Evolutionary conservation across 1,139 yeast species (phyloP).

Genomic region (Pichia sp.): DNA sequence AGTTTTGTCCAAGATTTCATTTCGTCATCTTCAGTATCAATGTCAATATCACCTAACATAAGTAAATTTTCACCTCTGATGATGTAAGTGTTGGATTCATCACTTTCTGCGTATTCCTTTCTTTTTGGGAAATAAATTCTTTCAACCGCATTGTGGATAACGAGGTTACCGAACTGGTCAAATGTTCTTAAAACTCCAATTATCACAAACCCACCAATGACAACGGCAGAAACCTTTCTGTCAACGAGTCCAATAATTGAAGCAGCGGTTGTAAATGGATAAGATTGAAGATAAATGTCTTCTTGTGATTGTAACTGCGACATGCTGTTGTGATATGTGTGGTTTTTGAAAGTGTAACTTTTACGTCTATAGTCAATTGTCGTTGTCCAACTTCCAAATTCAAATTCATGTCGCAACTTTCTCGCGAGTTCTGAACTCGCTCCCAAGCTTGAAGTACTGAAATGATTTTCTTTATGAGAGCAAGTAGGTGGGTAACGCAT

Average conservation of each 20-base stretch:
- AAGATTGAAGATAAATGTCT: conserved; percentile 52
- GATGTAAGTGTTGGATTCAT: conserved; percentile 52
- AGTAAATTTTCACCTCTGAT: conserved; percentile 97
- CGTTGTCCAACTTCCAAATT: too few relatives aligned
- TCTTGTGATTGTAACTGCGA: conserved; percentile 12
- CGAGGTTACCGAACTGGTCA: conserved; percentile 92
- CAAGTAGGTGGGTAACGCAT: too few relatives aligned
- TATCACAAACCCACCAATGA: conserved; percentile 84
- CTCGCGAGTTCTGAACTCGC: too few relatives aligned
- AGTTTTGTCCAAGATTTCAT: conserved; percentile 14
- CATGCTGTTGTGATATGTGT: too few relatives aligned
- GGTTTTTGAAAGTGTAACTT: too few relatives aligned
- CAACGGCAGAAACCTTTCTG: conserved; percentile 72
- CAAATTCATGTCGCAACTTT: too few relatives aligned
- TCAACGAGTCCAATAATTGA: conserved; percentile 93
- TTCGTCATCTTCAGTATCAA: conserved; percentile 78
- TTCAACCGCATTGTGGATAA: conserved; percentile 84
- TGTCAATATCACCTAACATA: conserved; percentile 91
- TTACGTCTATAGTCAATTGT: too few relatives aligned
- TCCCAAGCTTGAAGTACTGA: too few relatives aligned
- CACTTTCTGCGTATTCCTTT: conserved; percentile 68
- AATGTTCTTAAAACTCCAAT: conserved; percentile 91
- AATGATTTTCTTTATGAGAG: too few relatives aligned
- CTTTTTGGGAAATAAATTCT: conserved; percentile 58
- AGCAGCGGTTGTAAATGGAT: conserved; percentile 94